Percentiles rank a stretch among this genome's conserved stretches.
Evolutionary conservation across 1,284 basidiomycete genomes (phyloP).

Genomic region (Heterobasidion occidentale): DNA sequence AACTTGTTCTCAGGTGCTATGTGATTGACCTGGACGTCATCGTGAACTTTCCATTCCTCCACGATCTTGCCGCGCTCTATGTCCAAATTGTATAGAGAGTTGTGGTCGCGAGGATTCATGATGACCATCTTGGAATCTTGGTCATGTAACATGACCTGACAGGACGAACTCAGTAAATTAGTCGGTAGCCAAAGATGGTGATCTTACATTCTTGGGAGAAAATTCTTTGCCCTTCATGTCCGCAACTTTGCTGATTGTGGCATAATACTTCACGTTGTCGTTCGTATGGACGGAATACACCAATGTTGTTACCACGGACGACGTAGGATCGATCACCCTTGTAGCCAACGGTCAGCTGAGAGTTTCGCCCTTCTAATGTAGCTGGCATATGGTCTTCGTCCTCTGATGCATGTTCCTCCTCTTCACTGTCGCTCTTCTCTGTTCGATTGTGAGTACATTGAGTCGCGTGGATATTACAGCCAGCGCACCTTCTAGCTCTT

Average conservation of each 20-base stretch:
- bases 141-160: constrained; percentile 95
- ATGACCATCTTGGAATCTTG: constrained; percentile 96
- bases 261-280: constrained; percentile 82
- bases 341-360: constrained; percentile 91
- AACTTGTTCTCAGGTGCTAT: constrained; percentile 94
- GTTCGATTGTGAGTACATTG: neutral
- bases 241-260: constrained; percentile 81
- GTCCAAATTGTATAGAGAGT: constrained; percentile 89
- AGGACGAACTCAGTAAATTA: neutral
- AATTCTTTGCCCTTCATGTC: constrained; percentile 83
- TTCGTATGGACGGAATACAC: constrained; percentile 89
- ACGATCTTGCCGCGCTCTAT: constrained; percentile 95
- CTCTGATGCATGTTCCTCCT: constrained; percentile 29
- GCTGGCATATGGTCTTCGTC: constrained; percentile 42
- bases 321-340: constrained; percentile 96
- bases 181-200: neutral
- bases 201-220: constrained; percentile 74
- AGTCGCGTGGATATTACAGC: neutral
- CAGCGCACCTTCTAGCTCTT: constrained; percentile 42
- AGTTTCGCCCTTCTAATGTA: constrained; percentile 66
- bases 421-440: constrained; percentile 20
- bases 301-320: constrained; percentile 92
- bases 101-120: constrained; percentile 80
- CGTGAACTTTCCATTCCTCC: constrained; percentile 97
- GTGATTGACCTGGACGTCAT: constrained; percentile 79